phyloP scores from a whole-genome alignment of 1,284 basidiomycete genomes.

The Melampsora medusae region DNA sequence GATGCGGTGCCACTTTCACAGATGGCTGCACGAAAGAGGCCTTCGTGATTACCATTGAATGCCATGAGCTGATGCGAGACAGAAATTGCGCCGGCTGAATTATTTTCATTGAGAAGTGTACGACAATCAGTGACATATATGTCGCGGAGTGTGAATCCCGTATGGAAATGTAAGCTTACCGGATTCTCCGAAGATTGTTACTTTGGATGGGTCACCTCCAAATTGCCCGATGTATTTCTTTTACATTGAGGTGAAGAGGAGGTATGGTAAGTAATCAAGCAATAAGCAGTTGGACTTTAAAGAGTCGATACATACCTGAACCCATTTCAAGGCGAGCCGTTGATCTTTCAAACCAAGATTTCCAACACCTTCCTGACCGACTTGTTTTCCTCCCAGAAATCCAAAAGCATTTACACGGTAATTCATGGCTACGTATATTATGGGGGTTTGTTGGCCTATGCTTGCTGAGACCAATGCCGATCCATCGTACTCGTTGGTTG shows the following conservation, averaged over 20 bases:
- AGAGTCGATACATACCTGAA: background rate
- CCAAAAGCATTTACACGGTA: conserved; percentile 18
- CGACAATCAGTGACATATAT: too few species aligned
- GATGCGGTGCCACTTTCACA: conserved; percentile 8
- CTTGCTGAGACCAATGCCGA: conserved; percentile 6
- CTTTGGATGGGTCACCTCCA: background rate
- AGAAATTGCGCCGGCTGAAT: conserved; percentile 3
- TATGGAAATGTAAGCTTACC: background rate
- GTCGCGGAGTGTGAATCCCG: too few species aligned
- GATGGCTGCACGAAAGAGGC: conserved; percentile 7
- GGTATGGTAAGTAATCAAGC: background rate
- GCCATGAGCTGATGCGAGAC: conserved; percentile 9
- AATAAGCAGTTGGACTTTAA: background rate
- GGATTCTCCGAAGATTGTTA: background rate
- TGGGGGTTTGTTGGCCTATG: background rate
- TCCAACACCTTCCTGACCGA: conserved; percentile 4
- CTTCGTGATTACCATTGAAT: background rate
- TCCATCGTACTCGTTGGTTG: too few species aligned
- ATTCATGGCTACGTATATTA: conserved; percentile 10
- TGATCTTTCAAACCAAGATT: conserved; percentile 39
- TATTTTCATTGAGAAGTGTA: background rate
- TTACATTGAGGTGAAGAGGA: background rate
- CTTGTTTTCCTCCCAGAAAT: conserved; percentile 21
- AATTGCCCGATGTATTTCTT: conserved; percentile 11
- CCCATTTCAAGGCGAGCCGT: conserved; percentile 20